Evolutionary conservation across 768 basidiomycete species (phyloP).

Genomic region (Phylloporus arenicola): DNA sequence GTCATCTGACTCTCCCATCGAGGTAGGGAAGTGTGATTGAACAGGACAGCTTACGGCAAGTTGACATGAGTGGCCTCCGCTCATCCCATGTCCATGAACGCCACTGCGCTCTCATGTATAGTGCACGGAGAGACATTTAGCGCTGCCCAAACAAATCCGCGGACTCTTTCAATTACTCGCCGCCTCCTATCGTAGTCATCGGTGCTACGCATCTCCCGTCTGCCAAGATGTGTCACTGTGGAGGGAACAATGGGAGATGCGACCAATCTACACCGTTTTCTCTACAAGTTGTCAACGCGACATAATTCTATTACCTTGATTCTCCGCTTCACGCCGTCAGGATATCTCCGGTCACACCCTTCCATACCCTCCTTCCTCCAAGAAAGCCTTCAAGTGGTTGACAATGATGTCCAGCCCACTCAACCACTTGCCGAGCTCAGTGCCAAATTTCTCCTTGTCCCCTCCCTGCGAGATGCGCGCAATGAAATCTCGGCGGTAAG

Average conservation of each 20-base stretch:
- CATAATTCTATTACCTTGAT: slow-evolving; percentile 20
- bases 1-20: slow-evolving; percentile 6
- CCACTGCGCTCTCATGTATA: not conserved
- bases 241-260: slow-evolving; percentile 4
- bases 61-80: no score
- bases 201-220: slow-evolving; percentile 1
- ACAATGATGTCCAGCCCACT: slow-evolving; percentile 53
- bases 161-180: slow-evolving; percentile 12
- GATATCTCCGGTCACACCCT: slow-evolving; percentile 37
- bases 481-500: slow-evolving; percentile 61
- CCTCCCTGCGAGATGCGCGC: slow-evolving; percentile 57
- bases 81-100: not conserved
- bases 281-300: slow-evolving; percentile 5
- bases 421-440: slow-evolving; percentile 59
- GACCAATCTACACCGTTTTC: not conserved
- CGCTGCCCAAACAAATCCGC: slow-evolving; percentile 11
- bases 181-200: slow-evolving; percentile 7
- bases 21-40: not conserved
- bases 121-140: not conserved
- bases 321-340: slow-evolving; percentile 10
- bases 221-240: not conserved
- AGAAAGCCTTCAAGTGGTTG: slow-evolving; percentile 45
- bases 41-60: not conserved
- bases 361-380: slow-evolving; percentile 54
- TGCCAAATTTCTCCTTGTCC: slow-evolving; percentile 53